These are phyloP conservation scores for Fusarium incarnatum DNA, from an alignment of 2,329 filamentous ascomycete genomes.

Conservation along the genomic window DNA sequence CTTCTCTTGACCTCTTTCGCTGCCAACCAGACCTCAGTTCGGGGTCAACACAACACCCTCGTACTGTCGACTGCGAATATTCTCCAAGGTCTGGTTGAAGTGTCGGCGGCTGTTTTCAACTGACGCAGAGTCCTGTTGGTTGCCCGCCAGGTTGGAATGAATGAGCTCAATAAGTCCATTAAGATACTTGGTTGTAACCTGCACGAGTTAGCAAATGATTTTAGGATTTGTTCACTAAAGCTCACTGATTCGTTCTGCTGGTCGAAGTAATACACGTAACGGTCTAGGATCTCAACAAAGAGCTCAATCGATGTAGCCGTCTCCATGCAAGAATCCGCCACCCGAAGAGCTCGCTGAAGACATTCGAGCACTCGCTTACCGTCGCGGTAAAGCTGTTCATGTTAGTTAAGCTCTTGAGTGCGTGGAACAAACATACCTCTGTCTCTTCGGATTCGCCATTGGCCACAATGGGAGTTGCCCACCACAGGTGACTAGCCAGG, in stretches of 20 bases:
- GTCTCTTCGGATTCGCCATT: conserved; percentile 85
- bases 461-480: conserved; percentile 85
- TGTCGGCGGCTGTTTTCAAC: conserved; percentile 93
- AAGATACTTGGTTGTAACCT: conserved; percentile 95
- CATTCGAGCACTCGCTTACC: conserved; percentile 97
- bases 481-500: conserved; percentile 96
- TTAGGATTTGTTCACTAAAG: background rate
- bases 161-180: conserved; percentile 98
- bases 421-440: conserved; percentile 65
- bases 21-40: conserved; percentile 48
- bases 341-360: conserved; percentile 91
- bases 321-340: conserved; percentile 99
- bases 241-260: conserved; percentile 94
- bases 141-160: conserved; percentile 91
- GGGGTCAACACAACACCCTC: conserved; percentile 86
- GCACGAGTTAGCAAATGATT: conserved; percentile 26
- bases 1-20: conserved; percentile 13
- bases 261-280: conserved; percentile 99
- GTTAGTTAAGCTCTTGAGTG: conserved; percentile 35
- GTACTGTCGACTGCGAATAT: conserved; percentile 91
- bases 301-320: conserved; percentile 96
- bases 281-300: conserved; percentile 97
- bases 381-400: conserved; percentile 87
- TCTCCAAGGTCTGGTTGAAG: conserved; percentile 94
- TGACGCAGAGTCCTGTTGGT: conserved; percentile 81